Evolutionary conservation across 2,329 filamentous ascomycete genomes (phyloP).

Genomic region (Colletotrichum sidae): DNA sequence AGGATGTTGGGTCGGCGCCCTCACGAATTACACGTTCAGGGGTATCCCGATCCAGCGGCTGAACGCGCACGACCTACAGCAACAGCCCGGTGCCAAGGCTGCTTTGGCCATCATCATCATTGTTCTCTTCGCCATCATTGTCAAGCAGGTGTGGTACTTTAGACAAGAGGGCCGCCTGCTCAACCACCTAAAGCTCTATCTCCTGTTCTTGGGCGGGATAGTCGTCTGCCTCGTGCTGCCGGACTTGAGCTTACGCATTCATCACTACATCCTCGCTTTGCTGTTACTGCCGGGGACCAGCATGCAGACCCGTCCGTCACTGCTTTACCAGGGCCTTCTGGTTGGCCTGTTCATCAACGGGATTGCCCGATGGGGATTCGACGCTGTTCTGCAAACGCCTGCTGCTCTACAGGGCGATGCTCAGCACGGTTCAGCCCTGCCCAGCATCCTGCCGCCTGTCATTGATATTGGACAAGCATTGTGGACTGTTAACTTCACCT

Average conservation of each 20-base stretch:
- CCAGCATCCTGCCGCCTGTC: constrained; percentile 58
- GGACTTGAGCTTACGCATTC: constrained; percentile 84
- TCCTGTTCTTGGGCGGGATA: constrained; percentile 73
- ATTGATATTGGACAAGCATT: constrained; percentile 59
- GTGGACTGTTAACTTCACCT: constrained; percentile 75
- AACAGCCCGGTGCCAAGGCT: constrained; percentile 88
- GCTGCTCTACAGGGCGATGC: constrained; percentile 77
- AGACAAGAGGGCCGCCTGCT: constrained; percentile 85
- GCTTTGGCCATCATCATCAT: constrained; percentile 84
- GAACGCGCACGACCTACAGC: constrained; percentile 88
- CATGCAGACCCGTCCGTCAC: constrained; percentile 85
- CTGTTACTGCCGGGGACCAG: constrained; percentile 88
- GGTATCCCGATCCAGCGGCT: constrained; percentile 93
- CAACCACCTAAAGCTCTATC: constrained; percentile 82
- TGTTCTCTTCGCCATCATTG: constrained; percentile 73
- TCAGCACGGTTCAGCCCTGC: constrained; percentile 72
- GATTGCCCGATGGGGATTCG: constrained; percentile 93
- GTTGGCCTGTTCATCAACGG: constrained; percentile 95
- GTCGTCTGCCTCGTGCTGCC: constrained; percentile 79
- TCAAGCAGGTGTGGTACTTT: constrained; percentile 86
- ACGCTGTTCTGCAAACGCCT: constrained; percentile 86
- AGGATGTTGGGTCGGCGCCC: constrained; percentile 87
- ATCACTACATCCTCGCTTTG: constrained; percentile 93
- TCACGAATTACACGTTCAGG: constrained; percentile 96
- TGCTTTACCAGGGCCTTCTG: constrained; percentile 90